phyloP scores from a whole-genome alignment of 306 rosid genomes.

The Castanea mollissima region DNA sequence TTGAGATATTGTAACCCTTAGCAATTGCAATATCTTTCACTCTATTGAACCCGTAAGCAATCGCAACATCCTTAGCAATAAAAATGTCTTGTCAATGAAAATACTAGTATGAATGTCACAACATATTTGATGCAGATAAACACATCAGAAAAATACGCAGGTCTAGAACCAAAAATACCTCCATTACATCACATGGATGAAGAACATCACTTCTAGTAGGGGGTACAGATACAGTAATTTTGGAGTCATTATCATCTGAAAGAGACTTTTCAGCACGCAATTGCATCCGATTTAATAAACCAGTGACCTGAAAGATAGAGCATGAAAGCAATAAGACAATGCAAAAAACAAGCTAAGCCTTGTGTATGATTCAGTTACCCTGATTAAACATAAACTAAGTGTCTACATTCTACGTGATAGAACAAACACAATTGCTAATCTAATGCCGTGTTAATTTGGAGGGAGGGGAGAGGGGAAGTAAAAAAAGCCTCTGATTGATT shows the following conservation, averaged over 20 bases:
- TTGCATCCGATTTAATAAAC: constrained; percentile 82
- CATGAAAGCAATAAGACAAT: constrained; percentile 11
- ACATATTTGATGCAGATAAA: not conserved
- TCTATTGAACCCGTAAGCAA: constrained; percentile 84
- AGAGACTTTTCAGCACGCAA: constrained; percentile 54
- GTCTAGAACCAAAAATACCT: constrained; percentile 44
- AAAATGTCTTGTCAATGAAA: constrained; percentile 15
- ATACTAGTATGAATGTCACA: constrained; percentile 8
- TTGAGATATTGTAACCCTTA: constrained; percentile 66
- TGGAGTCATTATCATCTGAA: constrained; percentile 33
- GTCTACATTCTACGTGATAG: not conserved
- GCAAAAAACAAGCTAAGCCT: not conserved
- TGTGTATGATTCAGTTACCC: not conserved
- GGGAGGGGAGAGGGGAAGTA: not conserved
- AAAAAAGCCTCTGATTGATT: not conserved
- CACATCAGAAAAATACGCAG: constrained; percentile 7
- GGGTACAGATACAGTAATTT: constrained; percentile 64
- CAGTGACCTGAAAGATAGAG: constrained; percentile 56
- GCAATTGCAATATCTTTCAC: constrained; percentile 76
- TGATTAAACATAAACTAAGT: not conserved
- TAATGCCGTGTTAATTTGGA: not conserved
- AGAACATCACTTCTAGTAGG: constrained; percentile 92
- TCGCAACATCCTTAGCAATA: constrained; percentile 76
- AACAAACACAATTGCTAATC: not conserved
- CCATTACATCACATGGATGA: constrained; percentile 97